Conservation (phyloP, 2,329 filamentous ascomycete species). For the Diaporthe vexans region DNA sequence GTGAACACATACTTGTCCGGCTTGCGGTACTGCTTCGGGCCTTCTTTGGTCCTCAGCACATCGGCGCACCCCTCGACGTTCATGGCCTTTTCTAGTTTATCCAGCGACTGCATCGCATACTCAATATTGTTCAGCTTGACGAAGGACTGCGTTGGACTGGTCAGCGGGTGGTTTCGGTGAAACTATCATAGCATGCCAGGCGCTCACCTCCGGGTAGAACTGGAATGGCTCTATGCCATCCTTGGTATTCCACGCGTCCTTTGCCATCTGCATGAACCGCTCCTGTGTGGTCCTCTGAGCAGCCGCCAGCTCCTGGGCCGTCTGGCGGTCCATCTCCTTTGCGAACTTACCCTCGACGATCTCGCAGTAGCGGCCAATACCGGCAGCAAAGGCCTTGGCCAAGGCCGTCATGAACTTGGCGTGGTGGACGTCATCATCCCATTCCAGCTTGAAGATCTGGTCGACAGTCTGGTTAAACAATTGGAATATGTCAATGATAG, state of each 20-base stretch:
- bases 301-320: slow-evolving; percentile 86
- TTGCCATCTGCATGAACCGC: slow-evolving; percentile 92
- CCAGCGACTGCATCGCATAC: slow-evolving; percentile 91
- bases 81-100: slow-evolving; percentile 89
- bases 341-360: slow-evolving; percentile 87
- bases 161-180: slow-evolving; percentile 18
- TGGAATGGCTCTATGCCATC: slow-evolving; percentile 97
- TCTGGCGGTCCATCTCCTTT: slow-evolving; percentile 92
- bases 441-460: slow-evolving; percentile 86
- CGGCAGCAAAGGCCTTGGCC: slow-evolving; percentile 85
- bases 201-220: slow-evolving; percentile 87
- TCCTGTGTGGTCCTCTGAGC: slow-evolving; percentile 87
- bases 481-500: slow-evolving; percentile 92
- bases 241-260: slow-evolving; percentile 91
- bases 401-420: slow-evolving; percentile 97
- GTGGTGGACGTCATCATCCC: slow-evolving; percentile 94
- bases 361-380: slow-evolving; percentile 92
- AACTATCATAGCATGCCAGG: slow-evolving; percentile 32
- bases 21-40: slow-evolving; percentile 73
- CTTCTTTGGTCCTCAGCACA: slow-evolving; percentile 81
- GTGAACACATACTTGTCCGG: slow-evolving; percentile 96
- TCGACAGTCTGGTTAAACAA: slow-evolving; percentile 94
- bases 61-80: slow-evolving; percentile 93
- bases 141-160: slow-evolving; percentile 75
- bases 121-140: slow-evolving; percentile 99